phyloP scores from a whole-genome alignment of 805 yeast species.

The Cyberlindnera maclurae region DNA sequence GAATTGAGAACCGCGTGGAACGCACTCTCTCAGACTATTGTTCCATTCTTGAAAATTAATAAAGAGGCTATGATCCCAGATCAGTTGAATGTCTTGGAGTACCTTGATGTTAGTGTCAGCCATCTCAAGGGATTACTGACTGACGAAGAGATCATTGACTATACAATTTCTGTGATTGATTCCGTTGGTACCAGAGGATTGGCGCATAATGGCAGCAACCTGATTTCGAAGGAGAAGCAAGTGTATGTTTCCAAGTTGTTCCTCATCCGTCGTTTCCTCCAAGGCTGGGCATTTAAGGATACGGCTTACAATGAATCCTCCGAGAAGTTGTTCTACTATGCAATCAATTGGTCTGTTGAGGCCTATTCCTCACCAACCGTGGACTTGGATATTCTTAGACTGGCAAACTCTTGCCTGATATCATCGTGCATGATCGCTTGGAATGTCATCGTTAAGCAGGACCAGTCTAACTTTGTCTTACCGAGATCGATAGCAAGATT shows the following conservation, averaged over 20 bases:
- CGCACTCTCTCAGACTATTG: constrained; percentile 27
- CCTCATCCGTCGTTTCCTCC: constrained; percentile 49
- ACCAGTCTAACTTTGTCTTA: constrained; percentile 29
- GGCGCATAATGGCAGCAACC: constrained; percentile 13
- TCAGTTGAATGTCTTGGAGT: constrained; percentile 56
- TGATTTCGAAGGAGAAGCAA: constrained; percentile 31
- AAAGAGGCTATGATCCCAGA: constrained; percentile 46
- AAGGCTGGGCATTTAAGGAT: constrained; percentile 27
- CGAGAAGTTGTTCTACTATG: constrained; percentile 36
- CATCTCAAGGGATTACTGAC: constrained; percentile 34
- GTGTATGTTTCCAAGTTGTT: constrained; percentile 57
- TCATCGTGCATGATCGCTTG: constrained; percentile 38
- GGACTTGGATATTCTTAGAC: constrained; percentile 54
- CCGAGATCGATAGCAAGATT: constrained; percentile 44
- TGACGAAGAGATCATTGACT: constrained; percentile 33
- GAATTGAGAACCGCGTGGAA: constrained; percentile 25
- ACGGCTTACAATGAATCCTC: constrained; percentile 28
- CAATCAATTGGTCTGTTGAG: constrained; percentile 52
- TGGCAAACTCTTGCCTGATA: constrained; percentile 53
- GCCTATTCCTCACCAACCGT: constrained; percentile 35
- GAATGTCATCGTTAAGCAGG: constrained; percentile 27
- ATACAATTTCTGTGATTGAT: constrained; percentile 40
- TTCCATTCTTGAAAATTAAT: constrained; percentile 39
- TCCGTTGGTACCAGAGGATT: constrained; percentile 52
- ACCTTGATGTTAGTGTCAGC: constrained; percentile 47